Evolutionary conservation across 441 rosid genomes (phyloP), one percentile per base, ranked within the genome.

Genomic region (Erodium moschatum): DNA sequence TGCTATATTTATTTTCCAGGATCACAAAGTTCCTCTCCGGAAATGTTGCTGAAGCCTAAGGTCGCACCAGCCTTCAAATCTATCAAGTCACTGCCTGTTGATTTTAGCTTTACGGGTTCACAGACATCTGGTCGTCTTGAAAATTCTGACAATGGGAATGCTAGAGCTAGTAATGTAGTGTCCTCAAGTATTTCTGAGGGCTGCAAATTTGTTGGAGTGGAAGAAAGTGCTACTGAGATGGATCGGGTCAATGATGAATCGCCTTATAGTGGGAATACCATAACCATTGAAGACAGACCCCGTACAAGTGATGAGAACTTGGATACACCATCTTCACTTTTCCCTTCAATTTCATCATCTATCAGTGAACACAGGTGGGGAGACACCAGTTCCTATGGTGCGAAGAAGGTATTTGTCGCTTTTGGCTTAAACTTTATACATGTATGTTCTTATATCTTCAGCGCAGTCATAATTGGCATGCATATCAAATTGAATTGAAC

Each of bases 41-140:
- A 33, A 38, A 38, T 89, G 93, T 70, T 84, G 0, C 87, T 75
- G 76, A 84, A 80, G 72, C 69, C 80, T 38, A 78, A 12, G 83
- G 80, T 80, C 69, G 72, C 67, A 64, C 85, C 89, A 72, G 81
- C 86, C 42, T 76, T 88, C 74, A 85, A 84, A 79, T 79, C 84
- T 9, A 85, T 89, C 80, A 82, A 87, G 80, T 88, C 96, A 21
- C 69, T 88, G 80, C 96, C 97, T 0, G 87, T 80, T 73, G 85
- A 84, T 72, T 83, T 82, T 72, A 84, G 85, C 80, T 80, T 85
- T 64, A 80, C 74, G 73, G 82, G 83, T 80, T 80, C 87, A 15
- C 80, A 82, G 12, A 50, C 63, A 67, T 81, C 89, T 70, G 85
- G 81, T 69, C 69, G 60, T 66, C 68, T 77, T 12, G 78, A 80